phyloP scores from a whole-genome alignment of 179 eudicot genomes.

The Gypsophila paniculata region DNA sequence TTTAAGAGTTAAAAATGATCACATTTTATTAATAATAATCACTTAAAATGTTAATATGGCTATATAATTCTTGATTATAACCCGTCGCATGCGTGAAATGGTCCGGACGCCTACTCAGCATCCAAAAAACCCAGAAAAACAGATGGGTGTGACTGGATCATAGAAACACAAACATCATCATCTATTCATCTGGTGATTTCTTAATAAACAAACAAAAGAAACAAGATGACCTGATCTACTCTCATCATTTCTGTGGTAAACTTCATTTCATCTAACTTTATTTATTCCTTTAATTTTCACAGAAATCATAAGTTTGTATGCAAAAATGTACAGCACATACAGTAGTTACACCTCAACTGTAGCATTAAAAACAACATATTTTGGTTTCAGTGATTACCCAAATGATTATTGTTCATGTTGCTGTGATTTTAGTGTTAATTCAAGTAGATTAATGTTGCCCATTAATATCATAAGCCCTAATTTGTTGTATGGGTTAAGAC shows the following conservation, averaged over 20 bases:
- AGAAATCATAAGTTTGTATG: not conserved
- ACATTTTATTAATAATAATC: too few relatives aligned
- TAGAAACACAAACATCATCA: not conserved
- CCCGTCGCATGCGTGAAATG: too few relatives aligned
- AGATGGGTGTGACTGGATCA: too few relatives aligned
- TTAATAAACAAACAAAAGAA: too few relatives aligned
- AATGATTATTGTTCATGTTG: conserved; percentile 27
- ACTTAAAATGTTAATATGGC: too few relatives aligned
- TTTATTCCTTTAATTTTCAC: not conserved
- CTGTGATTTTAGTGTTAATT: conserved; percentile 28
- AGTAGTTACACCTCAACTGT: conserved; percentile 35
- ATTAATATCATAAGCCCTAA: conserved; percentile 48
- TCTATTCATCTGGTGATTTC: too few relatives aligned
- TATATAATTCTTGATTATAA: too few relatives aligned
- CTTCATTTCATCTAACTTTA: not conserved
- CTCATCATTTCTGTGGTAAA: conserved; percentile 3
- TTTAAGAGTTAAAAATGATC: too few relatives aligned
- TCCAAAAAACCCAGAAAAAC: too few relatives aligned
- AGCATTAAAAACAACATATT: conserved; percentile 41
- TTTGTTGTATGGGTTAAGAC: conserved; percentile 56
- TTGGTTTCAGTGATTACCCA: conserved; percentile 30
- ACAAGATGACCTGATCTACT: not conserved
- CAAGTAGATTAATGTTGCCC: conserved; percentile 23
- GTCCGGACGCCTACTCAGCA: too few relatives aligned
- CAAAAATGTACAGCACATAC: conserved; percentile 47